Evolutionary conservation across 371 early-diverging fungal species (phyloP).

Genomic region (Rhizomucor miehei): DNA sequence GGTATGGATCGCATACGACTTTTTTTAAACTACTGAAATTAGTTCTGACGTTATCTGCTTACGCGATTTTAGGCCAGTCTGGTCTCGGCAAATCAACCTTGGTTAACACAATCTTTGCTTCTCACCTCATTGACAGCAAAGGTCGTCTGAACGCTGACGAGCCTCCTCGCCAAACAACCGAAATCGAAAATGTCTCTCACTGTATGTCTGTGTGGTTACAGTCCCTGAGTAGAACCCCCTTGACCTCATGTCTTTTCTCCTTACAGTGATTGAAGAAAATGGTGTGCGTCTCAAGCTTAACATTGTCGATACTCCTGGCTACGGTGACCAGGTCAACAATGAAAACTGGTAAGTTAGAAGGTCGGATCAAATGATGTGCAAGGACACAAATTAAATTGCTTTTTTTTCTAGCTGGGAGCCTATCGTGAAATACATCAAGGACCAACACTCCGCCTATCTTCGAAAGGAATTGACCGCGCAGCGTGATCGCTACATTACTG

Average conservation of each 20-base stretch:
- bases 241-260: conserved; percentile 1
- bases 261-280: conserved; percentile 74
- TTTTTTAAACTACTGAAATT: not conserved
- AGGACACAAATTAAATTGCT: not conserved
- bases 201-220: conserved; percentile 30
- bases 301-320: conserved; percentile 78
- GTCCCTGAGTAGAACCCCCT: not conserved
- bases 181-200: conserved; percentile 78
- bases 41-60: not conserved
- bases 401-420: conserved; percentile 66
- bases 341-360: conserved; percentile 63
- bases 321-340: conserved; percentile 81
- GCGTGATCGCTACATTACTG: conserved; percentile 79
- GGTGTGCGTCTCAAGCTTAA: conserved; percentile 77
- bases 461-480: conserved; percentile 82
- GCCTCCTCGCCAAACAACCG: conserved; percentile 79
- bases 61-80: conserved; percentile 71
- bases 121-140: conserved; percentile 79
- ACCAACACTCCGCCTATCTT: conserved; percentile 84
- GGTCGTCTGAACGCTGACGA: conserved; percentile 72
- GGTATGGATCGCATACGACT: conserved; percentile 52
- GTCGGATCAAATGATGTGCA: not conserved
- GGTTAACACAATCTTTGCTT: conserved; percentile 90
- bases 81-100: conserved; percentile 98
- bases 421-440: conserved; percentile 86